These are phyloP conservation scores for Camellia granthamiana DNA, from an alignment of 148 eudicot species.

Conservation along the genomic window DNA sequence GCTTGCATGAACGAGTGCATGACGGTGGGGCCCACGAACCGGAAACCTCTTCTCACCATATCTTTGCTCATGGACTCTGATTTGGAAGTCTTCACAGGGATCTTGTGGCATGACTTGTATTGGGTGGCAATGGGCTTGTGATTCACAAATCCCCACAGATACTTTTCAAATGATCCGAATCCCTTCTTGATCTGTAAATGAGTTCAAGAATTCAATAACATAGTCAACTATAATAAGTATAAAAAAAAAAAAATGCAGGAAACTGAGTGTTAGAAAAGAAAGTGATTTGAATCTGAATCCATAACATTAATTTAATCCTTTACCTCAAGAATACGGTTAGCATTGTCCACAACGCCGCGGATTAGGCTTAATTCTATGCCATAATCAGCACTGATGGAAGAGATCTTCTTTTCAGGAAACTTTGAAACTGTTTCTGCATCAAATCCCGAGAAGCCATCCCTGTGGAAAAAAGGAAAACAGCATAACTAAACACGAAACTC, in stretches of 20 bases:
- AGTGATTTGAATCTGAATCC: background rate
- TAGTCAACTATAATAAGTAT: background rate
- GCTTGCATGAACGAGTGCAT: conserved; percentile 94
- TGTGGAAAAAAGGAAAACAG: conserved; percentile 19
- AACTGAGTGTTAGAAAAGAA: background rate
- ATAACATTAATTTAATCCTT: too few species aligned
- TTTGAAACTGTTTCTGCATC: conserved; percentile 73
- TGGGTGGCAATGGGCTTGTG: conserved; percentile 60
- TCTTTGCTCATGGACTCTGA: conserved; percentile 88
- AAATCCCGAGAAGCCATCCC: conserved; percentile 77
- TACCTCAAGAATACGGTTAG: conserved; percentile 65
- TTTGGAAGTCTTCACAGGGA: conserved; percentile 86
- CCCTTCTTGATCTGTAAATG: conserved; percentile 41
- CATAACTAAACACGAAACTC: background rate
- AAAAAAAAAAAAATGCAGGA: background rate
- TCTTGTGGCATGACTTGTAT: conserved; percentile 62
- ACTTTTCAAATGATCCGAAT: conserved; percentile 75
- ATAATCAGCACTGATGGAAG: conserved; percentile 42
- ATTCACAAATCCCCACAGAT: conserved; percentile 83
- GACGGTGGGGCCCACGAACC: conserved; percentile 84
- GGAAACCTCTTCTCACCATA: conserved; percentile 76
- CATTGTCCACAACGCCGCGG: conserved; percentile 82
- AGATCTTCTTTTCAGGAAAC: conserved; percentile 64
- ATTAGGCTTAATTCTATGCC: conserved; percentile 56
- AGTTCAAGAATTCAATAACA: background rate